phyloP scores from a whole-genome alignment of 2,329 filamentous ascomycete species.

The Aureobasidium pullulans region DNA sequence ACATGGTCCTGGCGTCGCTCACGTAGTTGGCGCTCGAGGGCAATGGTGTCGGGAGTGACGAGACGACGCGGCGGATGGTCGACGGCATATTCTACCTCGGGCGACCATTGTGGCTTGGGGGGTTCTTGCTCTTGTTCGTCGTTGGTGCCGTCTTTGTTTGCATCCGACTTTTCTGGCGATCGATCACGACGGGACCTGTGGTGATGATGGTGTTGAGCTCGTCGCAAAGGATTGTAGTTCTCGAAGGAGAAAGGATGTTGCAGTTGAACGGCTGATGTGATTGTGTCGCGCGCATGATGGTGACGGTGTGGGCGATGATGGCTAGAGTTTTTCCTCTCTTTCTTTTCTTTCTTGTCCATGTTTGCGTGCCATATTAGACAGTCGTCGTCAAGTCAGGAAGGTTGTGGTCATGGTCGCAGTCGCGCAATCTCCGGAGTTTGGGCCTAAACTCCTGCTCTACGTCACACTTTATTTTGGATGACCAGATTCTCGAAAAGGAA shows the following conservation, averaged over 20 bases:
- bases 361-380: not conserved
- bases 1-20: slow-evolving; percentile 35
- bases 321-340: not conserved
- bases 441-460: not conserved
- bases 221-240: slow-evolving; percentile 31
- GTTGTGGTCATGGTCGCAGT: not conserved
- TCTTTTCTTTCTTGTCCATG: slow-evolving; percentile 4
- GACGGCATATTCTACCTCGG: slow-evolving; percentile 11
- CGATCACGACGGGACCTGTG: not conserved
- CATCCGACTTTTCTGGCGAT: not conserved
- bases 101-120: not conserved
- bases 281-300: slow-evolving; percentile 25
- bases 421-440: slow-evolving; percentile 4
- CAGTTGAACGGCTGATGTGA: slow-evolving; percentile 38
- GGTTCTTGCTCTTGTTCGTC: not conserved
- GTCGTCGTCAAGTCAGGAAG: not conserved
- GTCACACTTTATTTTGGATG: not conserved
- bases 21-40: slow-evolving; percentile 30
- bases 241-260: slow-evolving; percentile 39
- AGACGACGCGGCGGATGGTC: slow-evolving; percentile 12
- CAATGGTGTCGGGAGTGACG: slow-evolving; percentile 31
- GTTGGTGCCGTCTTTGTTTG: not conserved
- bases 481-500: not conserved
- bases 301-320: slow-evolving; percentile 10
- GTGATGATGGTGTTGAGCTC: slow-evolving; percentile 22